These are phyloP conservation scores for Speleostelium caveatum DNA, from an alignment of 78 protist species.

Conservation along the genomic window DNA sequence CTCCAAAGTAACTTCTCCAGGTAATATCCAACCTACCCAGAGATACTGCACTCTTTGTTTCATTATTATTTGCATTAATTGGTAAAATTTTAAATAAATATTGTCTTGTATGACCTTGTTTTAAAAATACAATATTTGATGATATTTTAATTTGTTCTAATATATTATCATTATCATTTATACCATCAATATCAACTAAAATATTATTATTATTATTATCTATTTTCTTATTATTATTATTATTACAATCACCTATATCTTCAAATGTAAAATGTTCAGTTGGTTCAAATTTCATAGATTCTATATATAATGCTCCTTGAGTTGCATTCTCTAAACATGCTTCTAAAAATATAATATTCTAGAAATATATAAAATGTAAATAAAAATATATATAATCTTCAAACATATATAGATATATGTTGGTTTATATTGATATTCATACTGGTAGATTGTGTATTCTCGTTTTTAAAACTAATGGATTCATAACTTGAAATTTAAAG, in stretches of 20 bases:
- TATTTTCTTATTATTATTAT: too few species aligned
- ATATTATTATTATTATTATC: slow-evolving; percentile 1
- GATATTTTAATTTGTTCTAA: not conserved
- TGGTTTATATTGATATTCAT: not conserved
- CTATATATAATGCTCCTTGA: slow-evolving; percentile 54
- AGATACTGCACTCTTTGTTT: slow-evolving; percentile 51
- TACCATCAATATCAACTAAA: slow-evolving; percentile 2
- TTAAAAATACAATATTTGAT: slow-evolving; percentile 66
- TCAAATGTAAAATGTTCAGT: slow-evolving; percentile 11
- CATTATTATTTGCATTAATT: slow-evolving; percentile 26
- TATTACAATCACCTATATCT: slow-evolving; percentile 14
- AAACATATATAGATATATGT: not conserved
- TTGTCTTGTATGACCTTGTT: slow-evolving; percentile 56
- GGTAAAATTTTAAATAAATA: slow-evolving; percentile 67
- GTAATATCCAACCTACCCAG: slow-evolving; percentile 72
- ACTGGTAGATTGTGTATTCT: slow-evolving; percentile 76
- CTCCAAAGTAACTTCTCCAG: slow-evolving; percentile 75
- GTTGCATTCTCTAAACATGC: slow-evolving; percentile 78
- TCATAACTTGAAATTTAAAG: slow-evolving; percentile 80
- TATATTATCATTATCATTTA: not conserved
- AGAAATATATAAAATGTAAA: not conserved
- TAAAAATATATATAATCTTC: not conserved
- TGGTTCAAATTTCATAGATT: slow-evolving; percentile 67
- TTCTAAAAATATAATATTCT: slow-evolving; percentile 64
- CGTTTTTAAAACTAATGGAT: slow-evolving; percentile 69